A percentile compares a stretch with the other conserved stretches of the same genome.
These are phyloP conservation scores for Pyracantha coccinea DNA, from an alignment of 331 rosid genomes.

Conservation along the genomic window DNA sequence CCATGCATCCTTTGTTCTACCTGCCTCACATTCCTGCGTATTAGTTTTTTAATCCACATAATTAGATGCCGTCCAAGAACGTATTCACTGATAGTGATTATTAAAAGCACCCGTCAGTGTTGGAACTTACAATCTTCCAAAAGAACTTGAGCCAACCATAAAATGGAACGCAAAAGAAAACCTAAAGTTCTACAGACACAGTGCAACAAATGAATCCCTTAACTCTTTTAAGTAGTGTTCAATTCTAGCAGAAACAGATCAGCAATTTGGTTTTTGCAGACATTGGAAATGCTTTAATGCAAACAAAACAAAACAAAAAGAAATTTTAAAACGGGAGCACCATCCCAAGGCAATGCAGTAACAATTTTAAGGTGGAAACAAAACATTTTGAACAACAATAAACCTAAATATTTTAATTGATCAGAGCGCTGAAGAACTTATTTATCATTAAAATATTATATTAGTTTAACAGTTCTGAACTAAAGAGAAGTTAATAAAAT, in stretches of 20 bases:
- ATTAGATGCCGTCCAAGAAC: not conserved
- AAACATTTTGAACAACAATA: not conserved
- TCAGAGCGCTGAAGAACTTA: not conserved
- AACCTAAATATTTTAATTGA: not conserved
- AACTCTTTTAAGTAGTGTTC: not conserved
- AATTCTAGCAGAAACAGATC: not conserved
- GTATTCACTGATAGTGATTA: not conserved
- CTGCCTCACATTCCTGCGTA: constrained; percentile 53
- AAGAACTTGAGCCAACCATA: not conserved
- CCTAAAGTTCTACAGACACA: not conserved
- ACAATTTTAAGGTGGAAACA: not conserved
- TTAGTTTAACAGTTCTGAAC: constrained; percentile 2
- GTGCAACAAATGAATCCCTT: not conserved
- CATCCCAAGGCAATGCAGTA: not conserved
- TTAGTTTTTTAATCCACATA: constrained; percentile 8
- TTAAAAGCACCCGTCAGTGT: not conserved
- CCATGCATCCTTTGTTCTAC: constrained; percentile 66
- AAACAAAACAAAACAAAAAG: not conserved
- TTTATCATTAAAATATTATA: not conserved
- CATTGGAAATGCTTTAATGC: not conserved
- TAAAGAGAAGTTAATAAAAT: constrained; percentile 4
- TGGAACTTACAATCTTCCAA: not conserved
- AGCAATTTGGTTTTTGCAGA: not conserved
- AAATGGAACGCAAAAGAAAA: not conserved
- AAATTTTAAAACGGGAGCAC: not conserved